These are phyloP conservation scores for Calonectria hawksworthii DNA, from an alignment of 2,329 filamentous ascomycete species.

Conservation along the genomic window DNA sequence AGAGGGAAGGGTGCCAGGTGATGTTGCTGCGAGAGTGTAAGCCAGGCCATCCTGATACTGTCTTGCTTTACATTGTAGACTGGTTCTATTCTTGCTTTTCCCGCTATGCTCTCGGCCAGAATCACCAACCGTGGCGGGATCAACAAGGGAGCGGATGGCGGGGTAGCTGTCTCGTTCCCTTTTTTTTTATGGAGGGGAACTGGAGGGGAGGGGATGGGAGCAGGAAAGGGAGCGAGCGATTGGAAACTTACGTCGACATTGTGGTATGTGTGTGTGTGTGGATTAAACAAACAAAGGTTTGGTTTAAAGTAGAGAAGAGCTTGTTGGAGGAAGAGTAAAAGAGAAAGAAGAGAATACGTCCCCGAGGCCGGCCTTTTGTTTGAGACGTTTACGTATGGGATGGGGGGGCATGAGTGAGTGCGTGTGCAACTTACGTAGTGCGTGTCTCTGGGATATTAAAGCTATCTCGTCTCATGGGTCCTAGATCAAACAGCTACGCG, in stretches of 20 bases:
- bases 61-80: not conserved
- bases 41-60: constrained; percentile 25
- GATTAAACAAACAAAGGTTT: not conserved
- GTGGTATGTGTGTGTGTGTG: constrained; percentile 28
- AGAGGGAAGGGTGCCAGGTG: constrained; percentile 88
- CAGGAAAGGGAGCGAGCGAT: not conserved
- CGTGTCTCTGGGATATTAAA: constrained; percentile 26
- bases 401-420: constrained; percentile 15
- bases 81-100: not conserved
- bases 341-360: not conserved
- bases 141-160: constrained; percentile 18
- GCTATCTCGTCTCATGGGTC: constrained; percentile 9
- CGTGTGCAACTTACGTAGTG: constrained; percentile 31
- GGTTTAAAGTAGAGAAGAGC: not conserved
- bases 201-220: not conserved
- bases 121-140: not conserved
- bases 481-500: not conserved
- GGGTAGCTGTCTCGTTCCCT: constrained; percentile 26
- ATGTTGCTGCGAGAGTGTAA: constrained; percentile 75
- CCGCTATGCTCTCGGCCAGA: not conserved
- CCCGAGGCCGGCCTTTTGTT: constrained; percentile 27
- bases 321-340: constrained; percentile 15
- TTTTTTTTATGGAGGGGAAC: constrained; percentile 26
- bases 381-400: constrained; percentile 13
- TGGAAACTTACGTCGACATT: constrained; percentile 53